phyloP scores from a whole-genome alignment of 164 flowering plant species.

The Umbellularia californica region DNA sequence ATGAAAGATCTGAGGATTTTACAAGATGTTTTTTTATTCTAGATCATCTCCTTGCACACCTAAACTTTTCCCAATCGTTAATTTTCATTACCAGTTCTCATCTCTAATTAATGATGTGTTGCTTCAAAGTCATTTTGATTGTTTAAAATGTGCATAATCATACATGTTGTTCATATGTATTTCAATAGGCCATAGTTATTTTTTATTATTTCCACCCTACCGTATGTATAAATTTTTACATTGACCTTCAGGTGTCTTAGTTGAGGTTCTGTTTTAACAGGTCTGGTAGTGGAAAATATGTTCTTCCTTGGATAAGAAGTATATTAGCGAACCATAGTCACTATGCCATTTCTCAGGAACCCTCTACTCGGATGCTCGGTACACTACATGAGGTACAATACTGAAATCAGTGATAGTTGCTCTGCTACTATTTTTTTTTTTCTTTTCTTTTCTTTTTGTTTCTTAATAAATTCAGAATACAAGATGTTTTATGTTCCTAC shows the following conservation, averaged over 20 bases:
- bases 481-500: too few relatives aligned
- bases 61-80: too few relatives aligned
- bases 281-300: constrained; percentile 41
- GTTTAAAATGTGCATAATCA: background rate
- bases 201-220: too few relatives aligned
- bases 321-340: constrained; percentile 55
- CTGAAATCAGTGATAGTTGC: background rate
- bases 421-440: background rate
- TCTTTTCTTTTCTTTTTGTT: background rate
- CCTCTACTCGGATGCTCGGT: constrained; percentile 36
- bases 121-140: background rate
- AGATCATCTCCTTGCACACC: too few relatives aligned
- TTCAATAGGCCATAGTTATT: too few relatives aligned
- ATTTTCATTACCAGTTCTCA: too few relatives aligned
- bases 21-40: background rate
- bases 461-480: too few relatives aligned
- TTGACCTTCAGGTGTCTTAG: background rate
- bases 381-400: constrained; percentile 54
- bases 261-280: constrained; percentile 32
- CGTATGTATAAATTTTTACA: too few relatives aligned
- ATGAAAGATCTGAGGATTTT: background rate
- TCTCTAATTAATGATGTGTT: too few relatives aligned
- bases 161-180: background rate
- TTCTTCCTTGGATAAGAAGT: constrained; percentile 73
- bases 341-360: constrained; percentile 46